Conservation (phyloP, 176 grass and related monocot species). For the Leersia perrieri region DNA sequence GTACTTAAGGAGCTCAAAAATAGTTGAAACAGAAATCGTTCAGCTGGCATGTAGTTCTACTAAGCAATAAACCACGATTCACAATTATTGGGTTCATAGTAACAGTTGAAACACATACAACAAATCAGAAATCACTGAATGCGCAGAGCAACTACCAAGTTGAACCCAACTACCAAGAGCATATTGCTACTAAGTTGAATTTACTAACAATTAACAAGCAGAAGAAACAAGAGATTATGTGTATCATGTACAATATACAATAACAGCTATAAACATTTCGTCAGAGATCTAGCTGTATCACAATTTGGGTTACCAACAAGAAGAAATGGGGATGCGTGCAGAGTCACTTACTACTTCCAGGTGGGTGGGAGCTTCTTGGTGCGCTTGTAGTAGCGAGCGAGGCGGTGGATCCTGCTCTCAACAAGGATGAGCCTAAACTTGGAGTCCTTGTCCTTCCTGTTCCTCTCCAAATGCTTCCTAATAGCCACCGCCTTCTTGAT, state of each 20-base stretch:
- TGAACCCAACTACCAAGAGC: not conserved
- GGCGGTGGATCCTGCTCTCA: slow-evolving; percentile 90
- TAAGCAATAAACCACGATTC: not conserved
- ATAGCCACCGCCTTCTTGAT: slow-evolving; percentile 94
- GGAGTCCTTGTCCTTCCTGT: slow-evolving; percentile 95
- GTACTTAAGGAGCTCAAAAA: not conserved
- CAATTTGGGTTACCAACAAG: not conserved
- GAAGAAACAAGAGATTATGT: not conserved
- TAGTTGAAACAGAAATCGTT: not conserved
- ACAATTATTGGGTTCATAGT: not conserved
- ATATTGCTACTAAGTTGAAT: not conserved
- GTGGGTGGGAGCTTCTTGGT: slow-evolving; percentile 91
- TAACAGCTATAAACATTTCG: no score
- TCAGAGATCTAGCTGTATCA: no score
- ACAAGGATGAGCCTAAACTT: slow-evolving; percentile 92
- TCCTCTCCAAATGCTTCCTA: slow-evolving; percentile 93
- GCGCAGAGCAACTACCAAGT: not conserved
- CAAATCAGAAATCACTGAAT: not conserved
- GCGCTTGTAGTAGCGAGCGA: slow-evolving; percentile 97
- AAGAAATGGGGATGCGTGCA: not conserved
- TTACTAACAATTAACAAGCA: not conserved
- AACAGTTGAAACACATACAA: not conserved
- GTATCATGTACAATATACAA: no score
- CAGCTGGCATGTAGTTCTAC: not conserved
- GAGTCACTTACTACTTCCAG: slow-evolving; percentile 83